Percentiles rank a stretch among this genome's conserved stretches.
These are phyloP conservation scores for Fusarium protoensiforme DNA, from an alignment of 2,329 filamentous ascomycete species.

Conservation along the genomic window DNA sequence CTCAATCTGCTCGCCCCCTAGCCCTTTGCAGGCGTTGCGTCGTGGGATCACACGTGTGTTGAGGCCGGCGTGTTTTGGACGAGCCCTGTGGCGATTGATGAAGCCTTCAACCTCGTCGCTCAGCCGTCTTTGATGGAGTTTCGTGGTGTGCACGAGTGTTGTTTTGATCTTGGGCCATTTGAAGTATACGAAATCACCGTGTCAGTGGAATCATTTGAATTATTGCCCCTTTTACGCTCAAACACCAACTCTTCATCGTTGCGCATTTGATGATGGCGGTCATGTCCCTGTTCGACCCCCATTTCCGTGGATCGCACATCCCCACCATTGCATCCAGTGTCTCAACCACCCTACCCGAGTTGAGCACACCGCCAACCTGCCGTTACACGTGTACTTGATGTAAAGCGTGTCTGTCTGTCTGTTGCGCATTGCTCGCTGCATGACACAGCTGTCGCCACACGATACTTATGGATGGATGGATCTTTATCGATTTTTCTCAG, in stretches of 20 bases:
- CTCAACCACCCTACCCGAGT: background rate
- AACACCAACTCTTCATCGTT: background rate
- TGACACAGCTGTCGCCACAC: background rate
- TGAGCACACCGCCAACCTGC: background rate
- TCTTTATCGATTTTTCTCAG: background rate
- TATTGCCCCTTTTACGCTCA: background rate
- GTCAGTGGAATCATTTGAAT: background rate
- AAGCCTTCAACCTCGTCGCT: background rate
- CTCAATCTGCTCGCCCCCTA: background rate
- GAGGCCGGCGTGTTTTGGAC: background rate
- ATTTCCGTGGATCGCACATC: background rate
- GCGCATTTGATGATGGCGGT: background rate
- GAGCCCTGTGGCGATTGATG: background rate
- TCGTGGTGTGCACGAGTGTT: background rate
- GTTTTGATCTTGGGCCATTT: background rate
- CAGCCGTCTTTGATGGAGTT: background rate
- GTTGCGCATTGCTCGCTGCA: background rate
- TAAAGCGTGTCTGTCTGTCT: background rate
- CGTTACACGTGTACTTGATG: background rate
- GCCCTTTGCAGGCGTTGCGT: background rate
- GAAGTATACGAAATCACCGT: background rate
- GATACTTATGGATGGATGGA: background rate
- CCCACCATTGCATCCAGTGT: background rate
- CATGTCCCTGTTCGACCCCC: background rate
- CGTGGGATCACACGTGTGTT: background rate